Base-by-base conservation (phyloP, 257 asterid species). In the Schizonepeta tenuifolia region DNA sequence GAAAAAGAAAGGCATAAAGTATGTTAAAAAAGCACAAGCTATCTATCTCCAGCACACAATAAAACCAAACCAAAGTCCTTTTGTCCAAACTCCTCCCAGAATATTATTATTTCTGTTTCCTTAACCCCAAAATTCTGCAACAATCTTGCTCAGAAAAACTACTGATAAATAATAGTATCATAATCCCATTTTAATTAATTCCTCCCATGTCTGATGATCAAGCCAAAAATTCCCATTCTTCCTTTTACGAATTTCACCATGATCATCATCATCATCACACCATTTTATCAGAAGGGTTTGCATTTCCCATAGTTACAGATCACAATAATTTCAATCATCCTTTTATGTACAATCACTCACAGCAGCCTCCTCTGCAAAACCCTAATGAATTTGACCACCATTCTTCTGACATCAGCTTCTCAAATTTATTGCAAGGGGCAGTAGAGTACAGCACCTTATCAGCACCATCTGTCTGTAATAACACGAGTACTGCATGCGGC, bases 371-470 rank as follows among this genome's bases (percentile, higher is more conserved):
- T 58, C 55, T 54, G 31, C 77, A 74, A 77, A 86, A 75, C 80
- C 85, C 80, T 26, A 73, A 1, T 28, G 70, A 60, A 13, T 76
- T 82, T 67, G 79, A 66, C 17, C 50, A 43, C 49, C 49, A 43
- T 3, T 12, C 49, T 43, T 11, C 49, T 51, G 28, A 76, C 38
- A 60, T 81, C 82, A 80, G 81, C 80, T 86, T 81, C 82, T 73
- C 86, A 14, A 84, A 79, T 62, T 76, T 77, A 72, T 71, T 88
- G 72, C 90, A 83, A 43, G 93, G 82, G 21, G 67, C 80, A 8
- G 81, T 64, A 20, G 89, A 82, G 63, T 88, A 86, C 79, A 81
- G 76, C 88, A 49, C 85, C 44, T 74, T 78, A 4, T 82, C 96
- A 26, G 81, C 83, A 53, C 59, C 59, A 53, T 8, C 31, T 17